phyloP scores from a whole-genome alignment of 2,329 filamentous ascomycete species.

The Ophiocordyceps camponoti-floridani region DNA sequence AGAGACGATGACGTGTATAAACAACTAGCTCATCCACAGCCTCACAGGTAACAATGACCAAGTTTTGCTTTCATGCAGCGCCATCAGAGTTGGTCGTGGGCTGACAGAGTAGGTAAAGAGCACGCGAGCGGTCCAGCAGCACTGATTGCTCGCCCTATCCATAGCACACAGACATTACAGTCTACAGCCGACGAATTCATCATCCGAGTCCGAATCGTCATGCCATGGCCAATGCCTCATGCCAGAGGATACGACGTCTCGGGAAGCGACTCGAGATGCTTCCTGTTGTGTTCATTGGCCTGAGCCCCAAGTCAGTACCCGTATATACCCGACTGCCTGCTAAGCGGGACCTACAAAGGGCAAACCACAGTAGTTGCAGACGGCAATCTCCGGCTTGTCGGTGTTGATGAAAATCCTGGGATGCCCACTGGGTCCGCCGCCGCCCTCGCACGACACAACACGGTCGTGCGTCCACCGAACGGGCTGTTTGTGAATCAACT shows the following conservation, averaged over 20 bases:
- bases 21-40: no score
- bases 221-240: slow-evolving; percentile 13
- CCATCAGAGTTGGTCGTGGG: no score
- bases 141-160: no score
- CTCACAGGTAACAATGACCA: no score
- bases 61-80: background rate
- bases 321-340: background rate
- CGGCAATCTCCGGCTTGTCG: slow-evolving; percentile 86
- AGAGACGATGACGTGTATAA: no score
- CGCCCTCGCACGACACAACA: slow-evolving; percentile 76
- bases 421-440: slow-evolving; percentile 77
- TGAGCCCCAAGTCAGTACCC: slow-evolving; percentile 17
- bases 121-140: background rate
- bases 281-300: slow-evolving; percentile 81
- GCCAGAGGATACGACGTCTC: slow-evolving; percentile 66
- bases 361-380: slow-evolving; percentile 82
- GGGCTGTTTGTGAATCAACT: slow-evolving; percentile 88
- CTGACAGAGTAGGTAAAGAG: background rate
- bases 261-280: slow-evolving; percentile 67
- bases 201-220: background rate
- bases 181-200: background rate
- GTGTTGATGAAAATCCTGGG: slow-evolving; percentile 94
- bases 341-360: slow-evolving; percentile 56
- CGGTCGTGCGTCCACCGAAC: slow-evolving; percentile 79
- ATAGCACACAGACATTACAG: background rate